Conservation (phyloP, 768 basidiomycete genomes). For the Pulveroboletus frians region DNA sequence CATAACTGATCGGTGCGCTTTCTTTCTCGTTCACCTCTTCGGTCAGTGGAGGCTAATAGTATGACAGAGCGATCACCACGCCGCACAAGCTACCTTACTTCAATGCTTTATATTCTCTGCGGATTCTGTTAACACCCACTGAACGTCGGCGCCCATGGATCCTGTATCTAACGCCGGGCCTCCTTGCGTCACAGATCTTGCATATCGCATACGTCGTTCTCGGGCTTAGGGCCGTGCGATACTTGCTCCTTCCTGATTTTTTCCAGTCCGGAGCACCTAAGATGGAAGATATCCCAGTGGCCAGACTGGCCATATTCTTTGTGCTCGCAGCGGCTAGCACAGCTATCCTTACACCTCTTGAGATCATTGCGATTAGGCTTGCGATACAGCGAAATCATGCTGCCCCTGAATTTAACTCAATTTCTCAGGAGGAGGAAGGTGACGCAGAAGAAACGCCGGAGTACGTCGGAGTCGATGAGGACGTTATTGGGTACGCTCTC, state of each 20-base stretch:
- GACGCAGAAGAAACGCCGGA: conserved; percentile 56
- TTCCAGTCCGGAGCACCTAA: conserved; percentile 29
- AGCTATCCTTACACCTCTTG: conserved; percentile 62
- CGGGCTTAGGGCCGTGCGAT: conserved; percentile 38
- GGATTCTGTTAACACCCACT: conserved; percentile 72
- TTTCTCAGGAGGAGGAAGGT: conserved; percentile 67
- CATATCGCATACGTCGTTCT: conserved; percentile 45
- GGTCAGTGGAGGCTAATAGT: neutral
- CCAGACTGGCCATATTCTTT: conserved; percentile 53
- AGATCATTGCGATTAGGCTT: conserved; percentile 73
- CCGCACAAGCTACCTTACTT: conserved; percentile 71
- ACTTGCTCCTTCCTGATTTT: conserved; percentile 56
- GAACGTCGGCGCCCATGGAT: conserved; percentile 77
- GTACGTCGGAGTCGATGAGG: conserved; percentile 68
- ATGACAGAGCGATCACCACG: conserved; percentile 70
- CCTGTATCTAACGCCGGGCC: conserved; percentile 72
- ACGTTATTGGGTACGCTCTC: conserved; percentile 70
- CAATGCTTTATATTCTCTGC: conserved; percentile 51
- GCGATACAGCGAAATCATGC: conserved; percentile 84
- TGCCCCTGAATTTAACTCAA: conserved; percentile 67
- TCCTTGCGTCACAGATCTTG: conserved; percentile 40
- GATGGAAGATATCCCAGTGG: conserved; percentile 40
- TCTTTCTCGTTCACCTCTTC: neutral
- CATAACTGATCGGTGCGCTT: conserved; percentile 65
- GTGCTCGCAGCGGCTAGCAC: conserved; percentile 53